Base-by-base conservation (phyloP, 176 grass and related monocot genomes). In the Hyparrhenia diplandra region DNA sequence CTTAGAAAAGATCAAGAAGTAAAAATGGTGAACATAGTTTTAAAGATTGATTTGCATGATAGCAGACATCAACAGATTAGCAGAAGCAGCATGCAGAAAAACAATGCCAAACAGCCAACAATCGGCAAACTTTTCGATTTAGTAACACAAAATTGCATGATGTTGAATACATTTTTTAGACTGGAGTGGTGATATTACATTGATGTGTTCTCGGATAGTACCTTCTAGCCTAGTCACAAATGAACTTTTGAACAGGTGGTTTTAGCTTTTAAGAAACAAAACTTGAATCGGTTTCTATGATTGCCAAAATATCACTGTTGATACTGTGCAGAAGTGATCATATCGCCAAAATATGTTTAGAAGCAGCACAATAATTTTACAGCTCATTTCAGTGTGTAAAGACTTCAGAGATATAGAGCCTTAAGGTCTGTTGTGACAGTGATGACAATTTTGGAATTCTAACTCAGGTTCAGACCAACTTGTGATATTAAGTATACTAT, bases 1-100 rank as follows among this genome's bases (percentile, higher is more conserved):
- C 21, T 82, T 49, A 46, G 41, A 85, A 64, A 68, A 82, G 32
- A 47, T 82, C 74, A 79, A 9, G 27, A 65, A 74, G 55, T 87
- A 13, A 70, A 80, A 64, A 64, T 8, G 59, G 2, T 29, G 27
- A 49, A 59, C 49, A 67, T 49, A 52, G 27, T 34, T 49, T 16
- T 25, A 75, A 47, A 54, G 23, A 28, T 54, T 54, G 13, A 13
- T 41, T 80, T 80, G 47, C 45, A 39, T 41, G 47, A 39, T 69
- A 11, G 39, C 29, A 68, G 62, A 55, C 14, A 17, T 34, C 40
- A 4, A 74, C 2, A 70, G 39, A 54, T 74, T 55, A 35, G 10
- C 71, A 21, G 70, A 31, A 74, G 21, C 18, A 55, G 30, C 18
- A 74, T 35, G 17, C 46, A 34, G 17, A 54, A 21, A 35, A 73